Base-by-base conservation (phyloP, 2,329 filamentous ascomycete genomes). In the Penicillium sp. region DNA sequence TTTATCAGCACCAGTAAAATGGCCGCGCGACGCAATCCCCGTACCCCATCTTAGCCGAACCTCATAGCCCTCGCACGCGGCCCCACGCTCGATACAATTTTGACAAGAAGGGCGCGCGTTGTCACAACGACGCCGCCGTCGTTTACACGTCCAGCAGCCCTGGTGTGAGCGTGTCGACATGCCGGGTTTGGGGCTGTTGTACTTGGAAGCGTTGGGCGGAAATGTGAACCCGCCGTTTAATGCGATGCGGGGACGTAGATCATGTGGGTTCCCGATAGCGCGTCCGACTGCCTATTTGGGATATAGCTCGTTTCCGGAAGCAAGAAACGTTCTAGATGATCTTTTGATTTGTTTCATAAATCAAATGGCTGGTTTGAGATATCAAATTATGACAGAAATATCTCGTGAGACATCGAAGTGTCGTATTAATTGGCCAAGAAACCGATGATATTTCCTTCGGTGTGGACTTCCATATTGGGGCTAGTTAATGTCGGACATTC, bases 71-170 rank as follows among this genome's bases (percentile, higher is more conserved):
- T 73, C 70, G 35, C 70, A 73, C 2, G 53, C 19, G 0, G 68
- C 29, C 1, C 68, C 66, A 4, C 67, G 68, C 13, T 66, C 56
- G 5, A 43, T 17, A 41, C 70, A 72, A 29, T 59, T 62, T 29
- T 59, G 54, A 51, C 70, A 73, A 8, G 49, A 53, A 3, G 70
- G 70, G 4, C 64, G 68, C 8, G 59, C 35, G 8, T 63, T 62
- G 47, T 73, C 70, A 57, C 70, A 73, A 45, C 68, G 66, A 4
- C 70, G 65, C 2, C 66, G 67, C 15, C 61, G 61, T 15, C 58
- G 50, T 57, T 73, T 73, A 55, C 70, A 73, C 4, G 70, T 72
- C 70, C 70, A 71, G 29, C 70, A 71, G 2, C 70, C 67, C 10
- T 65, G 57, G 45, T 66, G 60, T 15, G 67, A 68, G 23, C 70